Evolutionary conservation across 2,329 filamentous ascomycete species (phyloP), one percentile per base, ranked within the genome.

Genomic region (Cadophora luteo-olivacea): DNA sequence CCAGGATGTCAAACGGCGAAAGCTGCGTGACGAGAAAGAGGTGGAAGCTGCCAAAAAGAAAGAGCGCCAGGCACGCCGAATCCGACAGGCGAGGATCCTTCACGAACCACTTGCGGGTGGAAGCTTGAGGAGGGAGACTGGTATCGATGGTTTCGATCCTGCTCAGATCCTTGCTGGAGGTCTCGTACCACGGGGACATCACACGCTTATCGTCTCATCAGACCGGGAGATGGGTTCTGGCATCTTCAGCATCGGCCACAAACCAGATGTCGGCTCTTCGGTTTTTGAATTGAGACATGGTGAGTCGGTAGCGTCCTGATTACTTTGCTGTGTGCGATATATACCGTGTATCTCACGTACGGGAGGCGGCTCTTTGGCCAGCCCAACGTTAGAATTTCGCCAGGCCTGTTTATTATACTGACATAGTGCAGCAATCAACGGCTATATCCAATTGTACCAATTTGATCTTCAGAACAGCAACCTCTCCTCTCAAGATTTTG

Each of bases 1-100:
- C n/a, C 81, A 86, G 57, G 83, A 84, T 7, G 85, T 91, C 66
- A 89, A 87, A 78, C 83, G 82, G 71, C 86, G 86, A 64, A 84
- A 84, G 69, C 70, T 81, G 3, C 81, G 85, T 38, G 81, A 85
- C 45, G 77, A 81, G 65, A 78, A 78, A 25, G 77, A 77, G 2
- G 64, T 64, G 38, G 64, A 64, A 11, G 19, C 66, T 38, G 54
- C 19, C 61, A 48, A 55, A 14, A 55, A 62, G 3, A 38, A 57
- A 48, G 64, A 67, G 48, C 69, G 65, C 29, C 64, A 72, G 45
- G 68, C 58, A 62, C 71, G 69, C n/a, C 70, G 72, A 4, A 72
- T 77, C 29, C 69, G 62, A 32, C 70, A 67, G 32, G 71, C 74
- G 11, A 58, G 25, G 29, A 60, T 73, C 38, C 66, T 75, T 6